phyloP scores from a whole-genome alignment of 2,329 filamentous ascomycete genomes.

The Cryphonectria parasitica region DNA sequence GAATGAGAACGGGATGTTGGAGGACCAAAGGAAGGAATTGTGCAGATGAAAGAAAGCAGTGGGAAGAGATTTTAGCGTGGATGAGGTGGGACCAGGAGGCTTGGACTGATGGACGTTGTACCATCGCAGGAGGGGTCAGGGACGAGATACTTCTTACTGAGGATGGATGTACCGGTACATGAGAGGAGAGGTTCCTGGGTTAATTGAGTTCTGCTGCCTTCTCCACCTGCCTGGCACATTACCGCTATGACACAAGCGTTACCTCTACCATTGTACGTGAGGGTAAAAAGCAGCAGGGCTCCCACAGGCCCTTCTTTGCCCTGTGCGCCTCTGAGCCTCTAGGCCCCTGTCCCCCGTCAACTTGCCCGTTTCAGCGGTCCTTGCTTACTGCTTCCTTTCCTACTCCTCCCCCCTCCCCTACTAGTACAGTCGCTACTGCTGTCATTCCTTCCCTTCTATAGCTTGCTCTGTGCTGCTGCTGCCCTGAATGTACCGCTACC shows the following conservation, averaged over 20 bases:
- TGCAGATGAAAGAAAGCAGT: background rate
- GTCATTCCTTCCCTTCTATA: too few species aligned
- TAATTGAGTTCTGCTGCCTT: background rate
- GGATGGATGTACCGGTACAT: constrained; percentile 1
- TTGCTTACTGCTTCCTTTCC: background rate
- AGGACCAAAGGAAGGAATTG: background rate
- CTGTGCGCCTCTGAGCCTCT: background rate
- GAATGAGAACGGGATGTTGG: background rate
- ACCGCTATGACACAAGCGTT: background rate
- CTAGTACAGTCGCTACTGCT: background rate
- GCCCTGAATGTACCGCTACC: constrained; percentile 1
- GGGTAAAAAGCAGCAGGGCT: background rate
- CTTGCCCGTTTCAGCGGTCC: constrained; percentile 17
- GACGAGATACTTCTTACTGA: background rate
- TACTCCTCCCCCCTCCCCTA: too few species aligned
- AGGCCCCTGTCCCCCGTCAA: background rate
- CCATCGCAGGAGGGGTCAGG: too few species aligned
- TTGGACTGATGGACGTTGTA: background rate
- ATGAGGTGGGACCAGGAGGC: background rate
- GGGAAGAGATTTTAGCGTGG: constrained; percentile 6
- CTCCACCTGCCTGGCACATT: constrained; percentile 3
- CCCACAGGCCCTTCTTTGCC: background rate
- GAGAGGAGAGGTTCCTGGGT: background rate
- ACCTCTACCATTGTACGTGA: background rate
- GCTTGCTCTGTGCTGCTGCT: background rate